Base-by-base conservation (phyloP, 1,284 basidiomycete genomes). In the Ustilago loliicola region DNA sequence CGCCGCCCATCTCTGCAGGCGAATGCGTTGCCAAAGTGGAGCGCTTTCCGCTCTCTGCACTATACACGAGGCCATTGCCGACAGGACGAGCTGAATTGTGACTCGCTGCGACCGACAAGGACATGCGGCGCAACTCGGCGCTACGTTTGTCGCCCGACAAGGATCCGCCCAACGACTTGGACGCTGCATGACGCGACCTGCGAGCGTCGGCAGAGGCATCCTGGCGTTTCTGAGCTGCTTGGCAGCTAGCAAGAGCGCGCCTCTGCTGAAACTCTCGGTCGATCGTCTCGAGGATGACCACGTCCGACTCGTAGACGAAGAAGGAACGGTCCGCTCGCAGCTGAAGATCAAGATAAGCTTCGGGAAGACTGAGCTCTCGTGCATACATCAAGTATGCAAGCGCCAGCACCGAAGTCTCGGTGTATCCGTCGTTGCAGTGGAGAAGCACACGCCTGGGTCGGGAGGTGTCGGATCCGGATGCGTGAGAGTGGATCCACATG, bases 321-420 rank as follows among this genome's bases (percentile, higher is more conserved):
- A 99, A 99, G n/a, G 88, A 88, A 38, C 90, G 87, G 32, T 88
- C 85, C 45, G 87, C 86, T 3, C 86, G 85, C 89, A 93, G 74
- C 91, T 92, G 94, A 84, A 88, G 90, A 88, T 89, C 93, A 90
- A 88, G 89, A 89, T 86, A 98, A 19, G 95, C 96, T 83, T 96
- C 94, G 4, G 95, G 93, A 13, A 98, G 89, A 53, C 89, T 86
- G 34, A 86, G 92, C 83, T 78, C 89, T 86, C 87, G 91, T 55
- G 92, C 88, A 42, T 92, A 91, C 96, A 99, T 98, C 76, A 98
- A 88, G 80, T 96, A 91, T 76, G 91, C 91, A 53, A 98, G 89
- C 17, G 94, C 96, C 56, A 96, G 90, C 17, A 96, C 91, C 40
- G 93, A 94, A 21, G 93, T 93, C 87, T 98, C 96, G 29, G 96